Conservation (phyloP, 2,329 filamentous ascomycete species). For the Sclerotinia subarctica region DNA sequence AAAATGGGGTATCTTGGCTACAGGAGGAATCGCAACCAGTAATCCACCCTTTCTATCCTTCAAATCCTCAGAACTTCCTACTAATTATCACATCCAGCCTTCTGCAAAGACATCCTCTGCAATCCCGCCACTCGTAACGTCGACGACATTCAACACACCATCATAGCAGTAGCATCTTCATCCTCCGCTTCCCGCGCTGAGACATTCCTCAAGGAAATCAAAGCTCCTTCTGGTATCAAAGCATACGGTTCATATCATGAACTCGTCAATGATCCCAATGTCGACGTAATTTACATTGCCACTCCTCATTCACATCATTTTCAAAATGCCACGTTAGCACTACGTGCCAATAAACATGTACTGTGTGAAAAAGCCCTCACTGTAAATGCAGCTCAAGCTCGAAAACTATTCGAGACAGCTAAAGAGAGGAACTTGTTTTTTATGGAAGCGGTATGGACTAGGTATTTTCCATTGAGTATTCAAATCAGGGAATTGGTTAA, state of each 20-base stretch:
- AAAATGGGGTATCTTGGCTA: slow-evolving; percentile 40
- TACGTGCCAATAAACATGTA: slow-evolving; percentile 65
- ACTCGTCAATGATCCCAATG: slow-evolving; percentile 59
- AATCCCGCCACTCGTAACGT: slow-evolving; percentile 59
- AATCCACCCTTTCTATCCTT: not conserved
- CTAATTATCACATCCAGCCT: slow-evolving; percentile 40
- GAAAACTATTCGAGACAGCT: slow-evolving; percentile 57
- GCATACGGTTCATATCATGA: slow-evolving; percentile 66
- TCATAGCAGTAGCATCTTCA: slow-evolving; percentile 64
- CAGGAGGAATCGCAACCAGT: slow-evolving; percentile 41
- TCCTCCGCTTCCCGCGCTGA: slow-evolving; percentile 57
- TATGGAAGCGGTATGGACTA: slow-evolving; percentile 69
- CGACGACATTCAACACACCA: slow-evolving; percentile 57
- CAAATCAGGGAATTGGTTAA: slow-evolving; percentile 52
- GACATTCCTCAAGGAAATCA: slow-evolving; percentile 57
- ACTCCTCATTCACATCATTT: slow-evolving; percentile 73
- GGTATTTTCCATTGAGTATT: slow-evolving; percentile 65
- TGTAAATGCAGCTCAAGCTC: slow-evolving; percentile 62
- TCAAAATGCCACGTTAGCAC: slow-evolving; percentile 62
- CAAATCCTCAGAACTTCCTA: slow-evolving; percentile 16
- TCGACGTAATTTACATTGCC: slow-evolving; percentile 68
- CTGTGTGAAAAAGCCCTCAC: slow-evolving; percentile 72
- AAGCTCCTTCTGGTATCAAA: slow-evolving; percentile 54
- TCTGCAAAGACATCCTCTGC: slow-evolving; percentile 61
- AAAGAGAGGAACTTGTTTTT: slow-evolving; percentile 57